Evolutionary conservation across 768 basidiomycete genomes (phyloP).

Genomic region (Candolleomyces aberdarensis): DNA sequence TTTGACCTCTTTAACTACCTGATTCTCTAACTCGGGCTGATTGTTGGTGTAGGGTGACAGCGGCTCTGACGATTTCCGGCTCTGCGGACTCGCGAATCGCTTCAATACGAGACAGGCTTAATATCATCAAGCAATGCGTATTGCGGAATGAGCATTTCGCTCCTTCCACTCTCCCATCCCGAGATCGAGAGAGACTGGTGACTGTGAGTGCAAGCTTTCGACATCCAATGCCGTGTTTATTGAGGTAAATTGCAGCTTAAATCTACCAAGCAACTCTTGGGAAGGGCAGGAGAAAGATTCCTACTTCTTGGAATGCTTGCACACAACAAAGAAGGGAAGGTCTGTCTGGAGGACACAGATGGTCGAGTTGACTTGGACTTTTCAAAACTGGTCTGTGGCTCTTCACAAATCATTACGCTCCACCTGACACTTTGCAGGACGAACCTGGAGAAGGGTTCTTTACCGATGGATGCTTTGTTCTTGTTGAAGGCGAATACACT

Average conservation of each 20-base stretch:
- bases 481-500: conserved; percentile 96
- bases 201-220: conserved; percentile 51
- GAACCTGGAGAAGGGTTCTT: conserved; percentile 94
- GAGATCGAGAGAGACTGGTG: conserved; percentile 82
- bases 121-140: conserved; percentile 91
- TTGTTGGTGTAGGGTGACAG: conserved; percentile 40
- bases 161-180: conserved; percentile 88
- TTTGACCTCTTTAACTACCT: conserved; percentile 1
- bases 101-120: conserved; percentile 79
- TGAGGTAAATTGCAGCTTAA: conserved; percentile 54
- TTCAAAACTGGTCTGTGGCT: conserved; percentile 65
- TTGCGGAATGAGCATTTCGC: conserved; percentile 97
- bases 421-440: conserved; percentile 39
- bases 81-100: conserved; percentile 78
- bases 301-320: conserved; percentile 90
- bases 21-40: neutral
- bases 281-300: conserved; percentile 86
- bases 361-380: conserved; percentile 88
- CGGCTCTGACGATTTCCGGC: conserved; percentile 69
- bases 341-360: conserved; percentile 92
- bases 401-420: neutral
- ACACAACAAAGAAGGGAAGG: conserved; percentile 84
- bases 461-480: conserved; percentile 92
- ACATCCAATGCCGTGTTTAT: neutral
- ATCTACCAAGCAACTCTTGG: conserved; percentile 94